A percentile compares a stretch with the other conserved stretches of the same genome.
Evolutionary conservation across 2,329 filamentous ascomycete genomes (phyloP).

Genomic region (Apiospora phragmitis): DNA sequence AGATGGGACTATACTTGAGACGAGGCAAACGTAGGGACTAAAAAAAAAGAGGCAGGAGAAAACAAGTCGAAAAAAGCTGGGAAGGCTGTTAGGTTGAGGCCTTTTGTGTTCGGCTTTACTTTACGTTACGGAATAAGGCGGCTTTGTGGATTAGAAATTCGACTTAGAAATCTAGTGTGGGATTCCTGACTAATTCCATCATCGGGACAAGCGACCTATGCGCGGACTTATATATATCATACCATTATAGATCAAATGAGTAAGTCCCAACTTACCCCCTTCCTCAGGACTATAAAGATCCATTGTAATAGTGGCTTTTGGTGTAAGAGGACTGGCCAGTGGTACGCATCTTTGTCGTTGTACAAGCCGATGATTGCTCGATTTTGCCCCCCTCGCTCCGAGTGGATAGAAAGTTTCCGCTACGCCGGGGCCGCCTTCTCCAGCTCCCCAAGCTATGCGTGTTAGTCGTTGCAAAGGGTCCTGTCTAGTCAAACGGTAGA

Average conservation of each 20-base stretch:
- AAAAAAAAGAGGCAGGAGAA: neutral
- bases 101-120: slow-evolving; percentile 8
- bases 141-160: slow-evolving; percentile 6
- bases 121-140: slow-evolving; percentile 5
- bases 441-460: neutral
- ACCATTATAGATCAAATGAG: neutral
- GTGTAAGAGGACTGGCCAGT: slow-evolving; percentile 7
- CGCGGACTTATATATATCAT: neutral
- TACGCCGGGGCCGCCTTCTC: neutral
- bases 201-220: neutral
- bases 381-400: neutral
- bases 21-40: slow-evolving; percentile 1
- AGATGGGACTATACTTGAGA: neutral
- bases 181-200: neutral
- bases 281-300: neutral
- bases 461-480: neutral
- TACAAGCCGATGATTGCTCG: neutral
- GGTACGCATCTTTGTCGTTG: neutral
- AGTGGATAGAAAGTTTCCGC: neutral
- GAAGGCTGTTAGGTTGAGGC: neutral
- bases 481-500: neutral
- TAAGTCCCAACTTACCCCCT: neutral
- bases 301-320: slow-evolving; percentile 3
- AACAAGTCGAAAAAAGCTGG: neutral
- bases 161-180: neutral